These are phyloP conservation scores for Sechiopsis laciniata DNA, from an alignment of 306 rosid genomes.

Conservation along the genomic window DNA sequence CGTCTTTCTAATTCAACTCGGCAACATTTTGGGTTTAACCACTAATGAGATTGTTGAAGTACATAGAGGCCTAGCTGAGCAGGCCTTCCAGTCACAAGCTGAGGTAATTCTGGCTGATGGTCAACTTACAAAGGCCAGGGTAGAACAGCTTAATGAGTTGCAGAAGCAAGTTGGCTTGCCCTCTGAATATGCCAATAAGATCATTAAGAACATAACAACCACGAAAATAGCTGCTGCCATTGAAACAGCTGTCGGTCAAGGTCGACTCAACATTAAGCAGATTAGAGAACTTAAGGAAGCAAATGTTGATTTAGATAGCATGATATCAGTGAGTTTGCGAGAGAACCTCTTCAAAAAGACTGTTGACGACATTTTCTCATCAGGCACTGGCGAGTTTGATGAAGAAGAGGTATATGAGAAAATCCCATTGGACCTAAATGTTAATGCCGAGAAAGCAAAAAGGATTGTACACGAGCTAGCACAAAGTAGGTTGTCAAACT, in stretches of 20 bases:
- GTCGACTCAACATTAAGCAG: constrained; percentile 79
- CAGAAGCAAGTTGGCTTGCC: constrained; percentile 90
- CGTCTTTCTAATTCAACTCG: constrained; percentile 70
- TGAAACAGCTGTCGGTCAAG: constrained; percentile 87
- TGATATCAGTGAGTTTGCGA: constrained; percentile 74
- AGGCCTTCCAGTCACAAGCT: constrained; percentile 89
- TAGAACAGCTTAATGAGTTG: constrained; percentile 71
- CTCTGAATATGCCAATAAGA: constrained; percentile 82
- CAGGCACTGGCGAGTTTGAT: constrained; percentile 95
- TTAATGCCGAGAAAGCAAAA: constrained; percentile 68
- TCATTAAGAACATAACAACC: constrained; percentile 84
- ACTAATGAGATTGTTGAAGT: constrained; percentile 68
- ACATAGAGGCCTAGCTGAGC: constrained; percentile 80
- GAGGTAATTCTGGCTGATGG: constrained; percentile 97
- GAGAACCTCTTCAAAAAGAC: constrained; percentile 86
- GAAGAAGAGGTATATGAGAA: constrained; percentile 86
- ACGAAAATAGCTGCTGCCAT: constrained; percentile 92
- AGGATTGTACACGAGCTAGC: constrained; percentile 66
- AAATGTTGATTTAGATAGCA: constrained; percentile 72
- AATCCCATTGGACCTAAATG: constrained; percentile 78
- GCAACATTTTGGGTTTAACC: constrained; percentile 77
- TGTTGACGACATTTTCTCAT: constrained; percentile 85
- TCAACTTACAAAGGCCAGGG: constrained; percentile 78
- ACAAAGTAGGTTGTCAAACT: constrained; percentile 62
- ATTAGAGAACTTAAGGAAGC: constrained; percentile 94